Percentiles rank a stretch among this genome's conserved stretches.
These are phyloP conservation scores for Boletus subparvulus DNA, from an alignment of 768 basidiomycete genomes.

Conservation along the genomic window DNA sequence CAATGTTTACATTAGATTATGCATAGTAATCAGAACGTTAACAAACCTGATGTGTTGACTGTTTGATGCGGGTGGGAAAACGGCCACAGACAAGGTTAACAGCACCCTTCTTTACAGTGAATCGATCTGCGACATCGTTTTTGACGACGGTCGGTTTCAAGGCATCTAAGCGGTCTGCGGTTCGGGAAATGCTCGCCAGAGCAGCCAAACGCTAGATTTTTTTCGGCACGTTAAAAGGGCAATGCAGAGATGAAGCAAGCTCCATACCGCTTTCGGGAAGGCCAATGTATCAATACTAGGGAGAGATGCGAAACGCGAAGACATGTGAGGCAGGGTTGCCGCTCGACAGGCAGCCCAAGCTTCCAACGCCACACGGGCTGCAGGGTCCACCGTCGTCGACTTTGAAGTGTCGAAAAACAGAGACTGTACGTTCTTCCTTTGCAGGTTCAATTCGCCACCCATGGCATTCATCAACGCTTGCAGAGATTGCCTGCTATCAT, in stretches of 20 bases:
- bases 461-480: slow-evolving; percentile 37
- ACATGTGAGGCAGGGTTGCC: slow-evolving; percentile 26
- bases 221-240: background rate
- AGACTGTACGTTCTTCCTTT: slow-evolving; percentile 24
- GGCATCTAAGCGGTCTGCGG: slow-evolving; percentile 46
- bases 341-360: slow-evolving; percentile 48
- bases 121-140: slow-evolving; percentile 40
- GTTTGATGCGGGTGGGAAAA: slow-evolving; percentile 44
- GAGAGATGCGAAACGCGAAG: slow-evolving; percentile 11
- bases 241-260: background rate
- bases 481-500: slow-evolving; percentile 30
- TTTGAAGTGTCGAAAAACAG: slow-evolving; percentile 30
- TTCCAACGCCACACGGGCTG: slow-evolving; percentile 34
- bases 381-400: slow-evolving; percentile 8
- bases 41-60: slow-evolving; percentile 40
- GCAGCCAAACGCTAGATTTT: slow-evolving; percentile 40
- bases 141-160: slow-evolving; percentile 44
- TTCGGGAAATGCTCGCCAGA: slow-evolving; percentile 46
- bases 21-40: background rate
- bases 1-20: background rate
- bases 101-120: slow-evolving; percentile 26
- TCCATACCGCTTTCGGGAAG: slow-evolving; percentile 31
- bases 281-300: slow-evolving; percentile 26
- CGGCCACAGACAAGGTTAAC: slow-evolving; percentile 40
- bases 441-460: slow-evolving; percentile 36